Evolutionary conservation across 2,329 filamentous ascomycete genomes (phyloP).

Genomic region (Sporothrix inflata): DNA sequence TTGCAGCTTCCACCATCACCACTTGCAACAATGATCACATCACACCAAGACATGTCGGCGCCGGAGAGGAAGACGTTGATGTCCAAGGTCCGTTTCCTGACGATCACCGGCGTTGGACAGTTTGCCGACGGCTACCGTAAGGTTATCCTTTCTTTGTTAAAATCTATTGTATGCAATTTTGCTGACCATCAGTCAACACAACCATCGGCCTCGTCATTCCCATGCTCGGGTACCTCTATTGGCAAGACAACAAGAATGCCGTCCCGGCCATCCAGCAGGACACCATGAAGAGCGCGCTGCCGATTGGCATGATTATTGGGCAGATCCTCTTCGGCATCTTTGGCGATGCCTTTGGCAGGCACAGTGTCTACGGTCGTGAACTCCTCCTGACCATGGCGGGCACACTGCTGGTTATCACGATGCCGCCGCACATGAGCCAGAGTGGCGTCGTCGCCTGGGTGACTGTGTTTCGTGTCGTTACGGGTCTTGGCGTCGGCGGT

Average conservation of each 20-base stretch:
- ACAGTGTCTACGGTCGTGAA: background rate
- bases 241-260: conserved; percentile 34
- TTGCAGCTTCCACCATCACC: too few relatives aligned
- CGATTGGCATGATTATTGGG: conserved; percentile 65
- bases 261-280: conserved; percentile 60
- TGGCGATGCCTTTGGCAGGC: conserved; percentile 64
- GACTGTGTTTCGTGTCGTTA: conserved; percentile 27
- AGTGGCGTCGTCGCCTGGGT: background rate
- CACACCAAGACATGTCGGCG: background rate
- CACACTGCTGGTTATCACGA: background rate
- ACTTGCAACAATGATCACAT: background rate
- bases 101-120: background rate
- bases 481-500: conserved; percentile 29
- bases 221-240: conserved; percentile 25
- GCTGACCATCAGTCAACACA: background rate
- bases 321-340: conserved; percentile 66
- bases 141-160: background rate
- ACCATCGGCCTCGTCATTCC: conserved; percentile 20
- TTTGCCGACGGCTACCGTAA: conserved; percentile 4
- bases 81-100: conserved; percentile 7
- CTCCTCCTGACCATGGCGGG: background rate
- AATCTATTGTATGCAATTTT: too few relatives aligned
- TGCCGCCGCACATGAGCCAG: background rate
- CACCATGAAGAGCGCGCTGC: conserved; percentile 68
- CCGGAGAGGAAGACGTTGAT: background rate